Base-by-base conservation (phyloP, 176 grass and related monocot genomes). In the Oryza meyeriana region DNA sequence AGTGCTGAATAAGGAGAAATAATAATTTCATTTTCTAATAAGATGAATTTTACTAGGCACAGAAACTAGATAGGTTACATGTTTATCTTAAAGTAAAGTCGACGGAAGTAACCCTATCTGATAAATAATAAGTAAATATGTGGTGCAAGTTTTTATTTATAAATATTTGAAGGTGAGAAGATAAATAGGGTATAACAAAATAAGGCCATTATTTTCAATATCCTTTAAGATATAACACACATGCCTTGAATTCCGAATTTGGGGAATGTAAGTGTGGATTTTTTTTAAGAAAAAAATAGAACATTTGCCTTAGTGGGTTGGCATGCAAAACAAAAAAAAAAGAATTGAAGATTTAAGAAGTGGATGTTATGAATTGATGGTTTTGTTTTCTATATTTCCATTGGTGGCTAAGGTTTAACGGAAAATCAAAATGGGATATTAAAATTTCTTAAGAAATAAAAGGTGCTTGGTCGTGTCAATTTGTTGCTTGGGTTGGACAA, bases 401-500 rank as follows among this genome's bases (percentile, higher is more conserved):
- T 44, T 33, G 80, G 31, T 75, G 20, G 76, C 10, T 45, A 61
- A 14, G 34, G 35, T 74, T 38, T 79, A 64, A 34, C 8, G 0
- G 10, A 47, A n/a, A 35, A 38, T 26, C 3, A 45, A 55, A 39
- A 76, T 4, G 55, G 27, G 40, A 64, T 22, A 81, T 57, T 18
- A 12, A 71, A 38, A 55, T 20, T 38, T 12, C 16, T 1, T 16
- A 10, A 30, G 12, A 10, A 58, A 52, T 50, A n/a, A 44, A 74
- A 12, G 70, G 65, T 81, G 67, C 9, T 44, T 64, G 9, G 41
- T 77, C 72, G 57, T 33, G 78, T 41, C 82, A 44, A 66, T 66
- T 85, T 65, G 79, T 81, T 72, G n/a, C 79, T 85, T 40, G 0
- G 17, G 48, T 31, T 34, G 64, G 77, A 81, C 9, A 85, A 27